A percentile compares a stretch with the other conserved stretches of the same genome.
phyloP scores from a whole-genome alignment of 495 filamentous ascomycete species.

The Aspergillus egyptiacus region DNA sequence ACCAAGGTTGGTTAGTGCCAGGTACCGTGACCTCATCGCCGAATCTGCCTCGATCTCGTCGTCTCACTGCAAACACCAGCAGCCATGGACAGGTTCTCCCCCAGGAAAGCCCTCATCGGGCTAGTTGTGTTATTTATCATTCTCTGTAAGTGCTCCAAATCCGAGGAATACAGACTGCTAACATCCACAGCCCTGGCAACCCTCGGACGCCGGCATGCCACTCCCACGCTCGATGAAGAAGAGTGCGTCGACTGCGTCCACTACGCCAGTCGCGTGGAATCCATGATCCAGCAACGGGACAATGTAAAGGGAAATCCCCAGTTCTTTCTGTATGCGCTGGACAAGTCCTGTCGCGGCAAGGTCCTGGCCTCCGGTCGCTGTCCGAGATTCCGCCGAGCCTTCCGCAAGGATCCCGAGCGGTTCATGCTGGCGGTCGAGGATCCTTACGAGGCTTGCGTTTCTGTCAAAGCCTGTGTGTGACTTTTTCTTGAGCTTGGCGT shows the following conservation, averaged over 20 bases:
- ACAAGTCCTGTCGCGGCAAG: slow-evolving; percentile 8
- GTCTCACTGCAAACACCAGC: no score
- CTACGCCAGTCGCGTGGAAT: slow-evolving; percentile 9
- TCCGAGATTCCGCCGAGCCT: slow-evolving; percentile 7
- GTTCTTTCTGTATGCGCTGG: slow-evolving; percentile 14
- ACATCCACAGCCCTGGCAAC: no score
- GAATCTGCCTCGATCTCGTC: no score
- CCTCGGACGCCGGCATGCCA: no score
- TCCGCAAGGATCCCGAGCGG: slow-evolving; percentile 2
- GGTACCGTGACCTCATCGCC: no score
- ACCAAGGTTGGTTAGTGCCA: no score
- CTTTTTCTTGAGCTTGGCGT: neutral
- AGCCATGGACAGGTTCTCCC: no score
- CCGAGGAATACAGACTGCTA: no score
- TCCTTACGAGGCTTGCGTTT: slow-evolving; percentile 11
- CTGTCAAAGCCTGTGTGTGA: slow-evolving; percentile 6
- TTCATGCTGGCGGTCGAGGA: slow-evolving; percentile 5
- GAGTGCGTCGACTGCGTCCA: slow-evolving; percentile 14
- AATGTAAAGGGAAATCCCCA: slow-evolving; percentile 5
- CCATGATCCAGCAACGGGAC: neutral
- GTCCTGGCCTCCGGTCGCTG: slow-evolving; percentile 7
- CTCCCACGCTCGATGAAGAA: no score
- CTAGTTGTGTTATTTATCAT: no score
- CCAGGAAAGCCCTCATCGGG: no score
- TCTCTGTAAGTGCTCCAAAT: no score